Percentiles rank a stretch among this genome's conserved stretches.
These are phyloP conservation scores for Fusarium subglutinans DNA, from an alignment of 2,329 filamentous ascomycete genomes.

Conservation along the genomic window DNA sequence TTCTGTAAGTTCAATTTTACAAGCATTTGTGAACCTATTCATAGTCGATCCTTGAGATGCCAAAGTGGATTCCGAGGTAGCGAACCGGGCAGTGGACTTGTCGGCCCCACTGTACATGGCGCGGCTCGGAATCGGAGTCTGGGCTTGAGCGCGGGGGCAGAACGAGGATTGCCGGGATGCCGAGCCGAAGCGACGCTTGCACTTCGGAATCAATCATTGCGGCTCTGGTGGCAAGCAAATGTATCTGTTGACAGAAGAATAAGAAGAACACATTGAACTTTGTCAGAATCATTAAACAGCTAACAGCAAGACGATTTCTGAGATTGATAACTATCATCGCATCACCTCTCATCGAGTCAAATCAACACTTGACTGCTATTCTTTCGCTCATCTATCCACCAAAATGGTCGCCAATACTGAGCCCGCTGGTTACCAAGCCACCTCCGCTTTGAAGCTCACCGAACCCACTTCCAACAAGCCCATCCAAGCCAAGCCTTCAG, in stretches of 20 bases:
- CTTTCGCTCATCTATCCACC: fast-evolving
- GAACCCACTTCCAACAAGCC: background rate
- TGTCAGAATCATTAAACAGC: background rate
- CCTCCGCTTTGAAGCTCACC: background rate
- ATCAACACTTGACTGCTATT: fast-evolving
- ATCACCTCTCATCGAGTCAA: background rate
- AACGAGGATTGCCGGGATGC: background rate
- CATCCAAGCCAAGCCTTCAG: conserved; percentile 9
- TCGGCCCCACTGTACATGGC: background rate
- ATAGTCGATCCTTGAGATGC: background rate
- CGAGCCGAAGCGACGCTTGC: conserved; percentile 1
- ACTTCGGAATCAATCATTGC: background rate
- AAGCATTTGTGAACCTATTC: background rate
- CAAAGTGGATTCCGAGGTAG: background rate
- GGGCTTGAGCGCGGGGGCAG: fast-evolving
- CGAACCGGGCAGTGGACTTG: background rate
- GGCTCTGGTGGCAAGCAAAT: background rate
- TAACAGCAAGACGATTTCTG: background rate
- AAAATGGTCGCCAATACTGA: conserved; percentile 13
- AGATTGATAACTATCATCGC: fast-evolving
- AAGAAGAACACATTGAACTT: background rate
- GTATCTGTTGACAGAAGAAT: background rate
- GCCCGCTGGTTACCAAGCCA: background rate
- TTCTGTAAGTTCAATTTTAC: fast-evolving
- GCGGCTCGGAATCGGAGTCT: conserved; percentile 10